A percentile compares a stretch with the other conserved stretches of the same genome.
Evolutionary conservation across 306 rosid genomes (phyloP).

Genomic region (Inga laurina): DNA sequence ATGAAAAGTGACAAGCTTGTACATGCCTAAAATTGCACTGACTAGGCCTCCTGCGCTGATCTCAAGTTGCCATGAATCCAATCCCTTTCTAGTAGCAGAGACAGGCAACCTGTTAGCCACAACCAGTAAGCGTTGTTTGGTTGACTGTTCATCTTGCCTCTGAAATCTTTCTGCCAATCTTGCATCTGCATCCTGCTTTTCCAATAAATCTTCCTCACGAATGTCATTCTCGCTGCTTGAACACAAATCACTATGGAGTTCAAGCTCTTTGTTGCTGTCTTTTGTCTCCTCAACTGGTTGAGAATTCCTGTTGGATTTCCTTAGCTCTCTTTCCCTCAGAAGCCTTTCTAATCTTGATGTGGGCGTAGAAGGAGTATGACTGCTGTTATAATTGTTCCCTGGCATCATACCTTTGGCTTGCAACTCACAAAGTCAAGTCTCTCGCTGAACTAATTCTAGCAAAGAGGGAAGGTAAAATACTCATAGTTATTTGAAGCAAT

Average conservation of each 20-base stretch:
- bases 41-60: slow-evolving; percentile 93
- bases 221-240: slow-evolving; percentile 35
- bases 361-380: slow-evolving; percentile 71
- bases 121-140: slow-evolving; percentile 78
- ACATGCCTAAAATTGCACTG: slow-evolving; percentile 93
- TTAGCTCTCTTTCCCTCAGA: slow-evolving; percentile 85
- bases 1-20: slow-evolving; percentile 30
- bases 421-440: slow-evolving; percentile 10
- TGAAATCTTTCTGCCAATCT: slow-evolving; percentile 50
- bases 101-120: slow-evolving; percentile 96
- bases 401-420: slow-evolving; percentile 53
- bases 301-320: slow-evolving; percentile 54
- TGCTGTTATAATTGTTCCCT: slow-evolving; percentile 67
- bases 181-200: slow-evolving; percentile 32
- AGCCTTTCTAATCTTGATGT: slow-evolving; percentile 89
- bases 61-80: slow-evolving; percentile 84
- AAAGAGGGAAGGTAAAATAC: not conserved
- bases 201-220: slow-evolving; percentile 56
- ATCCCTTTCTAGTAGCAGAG: slow-evolving; percentile 84
- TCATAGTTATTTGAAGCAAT: too few relatives aligned
- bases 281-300: slow-evolving; percentile 52
- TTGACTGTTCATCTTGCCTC: slow-evolving; percentile 57
- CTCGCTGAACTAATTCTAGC: slow-evolving; percentile 19
- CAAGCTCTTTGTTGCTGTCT: slow-evolving; percentile 52
- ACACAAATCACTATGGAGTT: slow-evolving; percentile 28